phyloP scores from a whole-genome alignment of 2,329 filamentous ascomycete genomes.

The Ophiostoma sp. region DNA sequence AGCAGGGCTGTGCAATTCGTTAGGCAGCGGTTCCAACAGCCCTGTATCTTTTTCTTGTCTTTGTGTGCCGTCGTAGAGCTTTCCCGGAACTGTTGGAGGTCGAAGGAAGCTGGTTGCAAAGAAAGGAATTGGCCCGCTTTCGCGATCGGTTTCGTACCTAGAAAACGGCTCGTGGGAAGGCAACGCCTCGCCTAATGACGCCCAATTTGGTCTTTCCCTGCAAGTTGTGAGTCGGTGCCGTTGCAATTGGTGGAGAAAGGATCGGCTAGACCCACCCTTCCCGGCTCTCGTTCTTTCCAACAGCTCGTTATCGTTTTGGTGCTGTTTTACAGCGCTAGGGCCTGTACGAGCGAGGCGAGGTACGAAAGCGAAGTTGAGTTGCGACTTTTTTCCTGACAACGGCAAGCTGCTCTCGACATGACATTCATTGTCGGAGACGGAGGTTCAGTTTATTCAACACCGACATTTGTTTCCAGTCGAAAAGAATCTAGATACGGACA shows the following conservation, averaged over 20 bases:
- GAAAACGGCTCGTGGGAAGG: not conserved
- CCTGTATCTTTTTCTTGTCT: not conserved
- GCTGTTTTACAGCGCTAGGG: not conserved
- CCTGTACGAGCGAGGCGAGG: not conserved
- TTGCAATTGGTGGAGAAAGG: conserved; percentile 3
- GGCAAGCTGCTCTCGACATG: not conserved
- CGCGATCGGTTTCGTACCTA: conserved; percentile 5
- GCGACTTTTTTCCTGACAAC: not conserved
- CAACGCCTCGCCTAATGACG: not conserved
- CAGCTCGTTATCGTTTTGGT: conserved; percentile 5
- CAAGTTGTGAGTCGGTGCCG: not conserved
- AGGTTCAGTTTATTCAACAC: not conserved
- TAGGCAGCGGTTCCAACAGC: too few species aligned
- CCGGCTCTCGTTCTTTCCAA: not conserved
- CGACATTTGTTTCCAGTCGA: not conserved
- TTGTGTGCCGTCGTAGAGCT: not conserved
- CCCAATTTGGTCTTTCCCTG: conserved; percentile 1
- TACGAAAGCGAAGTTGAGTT: not conserved
- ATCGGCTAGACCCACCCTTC: not conserved
- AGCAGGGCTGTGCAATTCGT: not conserved
- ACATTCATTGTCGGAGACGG: not conserved
- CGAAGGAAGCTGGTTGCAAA: not conserved
- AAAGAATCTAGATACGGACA: not conserved
- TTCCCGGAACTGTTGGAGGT: not conserved
- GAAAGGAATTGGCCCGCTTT: not conserved